phyloP scores from a whole-genome alignment of 2,329 filamentous ascomycete genomes.

The Claviceps sp. region DNA sequence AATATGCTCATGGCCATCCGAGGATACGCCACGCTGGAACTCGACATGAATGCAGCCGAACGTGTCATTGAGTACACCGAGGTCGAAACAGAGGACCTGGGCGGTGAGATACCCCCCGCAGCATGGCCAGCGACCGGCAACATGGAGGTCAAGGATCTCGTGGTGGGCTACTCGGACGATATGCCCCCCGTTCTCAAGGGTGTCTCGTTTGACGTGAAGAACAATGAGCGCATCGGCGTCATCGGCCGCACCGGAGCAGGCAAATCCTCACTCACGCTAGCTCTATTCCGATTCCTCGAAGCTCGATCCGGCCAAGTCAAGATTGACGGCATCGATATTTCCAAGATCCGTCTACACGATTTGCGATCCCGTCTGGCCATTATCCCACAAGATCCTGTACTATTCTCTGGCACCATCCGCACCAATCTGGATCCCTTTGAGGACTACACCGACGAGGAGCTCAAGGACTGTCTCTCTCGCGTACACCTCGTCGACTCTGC shows the following conservation, averaged over 20 bases:
- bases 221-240: constrained; percentile 60
- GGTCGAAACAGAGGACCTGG: constrained; percentile 52
- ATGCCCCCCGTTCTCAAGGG: constrained; percentile 58
- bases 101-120: constrained; percentile 47
- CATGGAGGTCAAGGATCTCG: constrained; percentile 60
- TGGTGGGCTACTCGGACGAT: constrained; percentile 58
- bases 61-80: constrained; percentile 63
- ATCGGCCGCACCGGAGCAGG: constrained; percentile 68
- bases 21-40: constrained; percentile 55
- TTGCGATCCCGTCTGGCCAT: constrained; percentile 64
- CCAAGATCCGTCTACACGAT: constrained; percentile 54
- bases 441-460: constrained; percentile 52
- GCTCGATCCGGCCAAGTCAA: constrained; percentile 49
- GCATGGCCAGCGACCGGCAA: constrained; percentile 64
- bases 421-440: constrained; percentile 68
- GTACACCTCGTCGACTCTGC: constrained; percentile 50
- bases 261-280: constrained; percentile 63
- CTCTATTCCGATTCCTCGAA: constrained; percentile 67
- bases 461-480: constrained; percentile 54
- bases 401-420: constrained; percentile 68
- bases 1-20: constrained; percentile 54
- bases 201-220: constrained; percentile 51
- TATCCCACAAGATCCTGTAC: constrained; percentile 67
- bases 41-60: constrained; percentile 70
- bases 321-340: constrained; percentile 65